Evolutionary conservation across 805 yeast species (phyloP).

Genomic region (Metschnikowia similis): DNA sequence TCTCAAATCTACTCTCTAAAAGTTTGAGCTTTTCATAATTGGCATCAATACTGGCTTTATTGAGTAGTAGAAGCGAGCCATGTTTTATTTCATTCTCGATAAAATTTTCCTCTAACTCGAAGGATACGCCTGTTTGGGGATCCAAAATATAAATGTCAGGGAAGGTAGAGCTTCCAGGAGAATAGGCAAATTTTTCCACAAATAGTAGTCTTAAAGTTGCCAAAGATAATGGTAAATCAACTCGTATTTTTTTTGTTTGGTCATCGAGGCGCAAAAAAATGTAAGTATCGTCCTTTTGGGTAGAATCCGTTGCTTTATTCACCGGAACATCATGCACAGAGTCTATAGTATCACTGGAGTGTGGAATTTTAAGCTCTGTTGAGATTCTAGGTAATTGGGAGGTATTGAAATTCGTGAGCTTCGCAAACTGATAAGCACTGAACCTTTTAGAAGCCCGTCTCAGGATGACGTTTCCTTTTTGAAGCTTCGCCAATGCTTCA

Average conservation of each 20-base stretch:
- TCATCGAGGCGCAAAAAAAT: conserved; percentile 50
- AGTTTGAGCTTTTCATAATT: conserved; percentile 2
- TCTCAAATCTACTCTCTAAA: conserved; percentile 7
- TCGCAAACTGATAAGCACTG: conserved; percentile 89
- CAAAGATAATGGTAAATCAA: conserved; percentile 44
- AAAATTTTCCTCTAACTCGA: conserved; percentile 72
- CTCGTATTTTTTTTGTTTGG: conserved; percentile 50
- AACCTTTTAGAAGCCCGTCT: conserved; percentile 91
- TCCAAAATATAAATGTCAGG: conserved; percentile 79
- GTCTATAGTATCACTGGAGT: not conserved
- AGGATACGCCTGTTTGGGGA: conserved; percentile 52
- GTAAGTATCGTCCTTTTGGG: not conserved
- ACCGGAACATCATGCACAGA: not conserved
- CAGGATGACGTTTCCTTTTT: conserved; percentile 77
- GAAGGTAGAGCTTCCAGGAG: conserved; percentile 65
- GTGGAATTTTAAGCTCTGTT: conserved; percentile 4
- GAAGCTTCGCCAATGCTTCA: conserved; percentile 73
- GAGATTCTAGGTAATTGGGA: conserved; percentile 11
- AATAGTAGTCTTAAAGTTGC: conserved; percentile 64
- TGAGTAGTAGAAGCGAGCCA: conserved; percentile 37
- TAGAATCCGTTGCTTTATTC: not conserved
- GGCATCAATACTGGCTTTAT: not conserved
- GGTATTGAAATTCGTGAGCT: conserved; percentile 46
- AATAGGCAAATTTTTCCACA: conserved; percentile 81
- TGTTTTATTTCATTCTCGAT: conserved; percentile 50